phyloP scores from a whole-genome alignment of 1,139 yeast species.

The Saccharomyces hybrid region DNA sequence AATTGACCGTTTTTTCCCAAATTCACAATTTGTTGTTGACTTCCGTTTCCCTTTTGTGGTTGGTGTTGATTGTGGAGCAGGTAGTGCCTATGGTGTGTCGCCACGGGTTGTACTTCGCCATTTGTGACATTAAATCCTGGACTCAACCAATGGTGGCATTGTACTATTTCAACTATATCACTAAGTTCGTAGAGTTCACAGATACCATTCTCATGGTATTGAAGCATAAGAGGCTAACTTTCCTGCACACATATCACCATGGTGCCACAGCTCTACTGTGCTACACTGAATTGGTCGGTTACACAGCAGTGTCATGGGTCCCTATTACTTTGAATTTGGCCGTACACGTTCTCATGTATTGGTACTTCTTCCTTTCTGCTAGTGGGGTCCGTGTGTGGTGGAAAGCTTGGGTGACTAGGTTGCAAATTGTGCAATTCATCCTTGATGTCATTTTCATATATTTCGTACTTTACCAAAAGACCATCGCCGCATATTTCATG shows the following conservation, averaged over 20 bases:
- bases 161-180: conserved; percentile 67
- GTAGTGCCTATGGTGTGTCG: conserved; percentile 55
- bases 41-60: conserved; percentile 48
- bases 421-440: conserved; percentile 70
- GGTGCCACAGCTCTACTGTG: conserved; percentile 80
- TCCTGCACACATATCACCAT: conserved; percentile 76
- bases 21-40: conserved; percentile 63
- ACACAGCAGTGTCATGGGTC: conserved; percentile 74
- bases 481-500: conserved; percentile 5
- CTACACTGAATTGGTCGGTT: conserved; percentile 69
- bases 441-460: conserved; percentile 69
- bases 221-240: conserved; percentile 65
- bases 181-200: conserved; percentile 62
- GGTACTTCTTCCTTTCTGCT: conserved; percentile 76
- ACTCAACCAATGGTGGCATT: conserved; percentile 61
- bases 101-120: conserved; percentile 61
- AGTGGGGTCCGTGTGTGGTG: conserved; percentile 84
- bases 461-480: conserved; percentile 61
- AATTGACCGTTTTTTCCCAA: conserved; percentile 60
- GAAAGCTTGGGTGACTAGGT: conserved; percentile 84
- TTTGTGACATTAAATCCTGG: conserved; percentile 62
- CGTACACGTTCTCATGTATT: conserved; percentile 78
- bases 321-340: conserved; percentile 66
- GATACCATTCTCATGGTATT: conserved; percentile 74
- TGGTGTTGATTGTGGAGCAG: conserved; percentile 62